phyloP scores from a whole-genome alignment of 345 rosid species.

The Lenwebbia sp. region DNA sequence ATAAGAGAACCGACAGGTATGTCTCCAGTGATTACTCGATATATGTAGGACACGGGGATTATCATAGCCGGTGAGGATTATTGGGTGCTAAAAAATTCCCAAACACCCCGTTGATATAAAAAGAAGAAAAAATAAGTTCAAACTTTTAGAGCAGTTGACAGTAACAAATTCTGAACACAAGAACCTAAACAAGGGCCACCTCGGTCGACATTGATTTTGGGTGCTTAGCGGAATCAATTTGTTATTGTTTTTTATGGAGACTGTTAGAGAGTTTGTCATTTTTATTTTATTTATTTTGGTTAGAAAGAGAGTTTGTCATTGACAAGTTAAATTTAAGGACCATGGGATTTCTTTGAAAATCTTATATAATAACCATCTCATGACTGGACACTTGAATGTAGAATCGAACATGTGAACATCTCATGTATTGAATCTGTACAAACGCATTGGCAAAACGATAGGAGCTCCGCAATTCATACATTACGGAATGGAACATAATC shows the following conservation, averaged over 20 bases:
- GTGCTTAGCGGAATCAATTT: not conserved
- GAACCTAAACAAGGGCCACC: not conserved
- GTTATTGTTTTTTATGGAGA: not conserved
- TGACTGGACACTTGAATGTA: not conserved
- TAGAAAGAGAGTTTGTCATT: not conserved
- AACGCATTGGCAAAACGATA: not conserved
- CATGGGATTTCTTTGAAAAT: not conserved
- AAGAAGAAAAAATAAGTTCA: fast-evolving
- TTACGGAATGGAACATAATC: not conserved
- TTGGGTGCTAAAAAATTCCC: not conserved
- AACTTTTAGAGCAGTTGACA: not conserved
- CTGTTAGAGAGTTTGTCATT: not conserved
- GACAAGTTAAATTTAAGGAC: not conserved
- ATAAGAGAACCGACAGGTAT: not conserved
- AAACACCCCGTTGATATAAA: fast-evolving
- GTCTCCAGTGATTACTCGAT: not conserved
- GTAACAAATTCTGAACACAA: not conserved
- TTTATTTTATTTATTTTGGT: no score
- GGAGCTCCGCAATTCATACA: not conserved
- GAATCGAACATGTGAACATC: not conserved
- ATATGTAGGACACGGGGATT: fast-evolving
- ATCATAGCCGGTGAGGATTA: not conserved
- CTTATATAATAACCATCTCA: not conserved
- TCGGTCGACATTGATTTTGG: not conserved
- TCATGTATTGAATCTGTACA: not conserved